These are phyloP conservation scores for Trametes versicolor DNA, from an alignment of 1,284 basidiomycete species.

Conservation along the genomic window DNA sequence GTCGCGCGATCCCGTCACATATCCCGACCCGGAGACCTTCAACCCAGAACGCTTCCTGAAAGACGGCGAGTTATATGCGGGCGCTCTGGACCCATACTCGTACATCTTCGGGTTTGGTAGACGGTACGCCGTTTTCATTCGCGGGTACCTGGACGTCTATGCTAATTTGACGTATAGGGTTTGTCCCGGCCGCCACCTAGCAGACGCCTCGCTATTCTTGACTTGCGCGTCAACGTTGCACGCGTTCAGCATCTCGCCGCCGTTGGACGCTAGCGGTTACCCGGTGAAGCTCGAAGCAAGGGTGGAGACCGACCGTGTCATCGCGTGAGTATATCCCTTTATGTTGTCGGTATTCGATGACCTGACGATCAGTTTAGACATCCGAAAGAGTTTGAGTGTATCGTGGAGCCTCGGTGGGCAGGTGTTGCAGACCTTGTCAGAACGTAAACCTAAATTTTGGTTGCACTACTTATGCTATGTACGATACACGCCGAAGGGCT, in stretches of 20 bases:
- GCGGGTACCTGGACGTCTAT: background rate
- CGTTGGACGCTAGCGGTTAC: slow-evolving; percentile 12
- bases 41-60: slow-evolving; percentile 34
- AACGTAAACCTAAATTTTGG: background rate
- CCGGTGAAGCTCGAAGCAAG: slow-evolving; percentile 10
- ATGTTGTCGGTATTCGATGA: background rate
- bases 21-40: slow-evolving; percentile 34
- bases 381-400: slow-evolving; percentile 9
- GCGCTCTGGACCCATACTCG: slow-evolving; percentile 11
- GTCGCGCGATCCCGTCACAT: slow-evolving; percentile 25
- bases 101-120: slow-evolving; percentile 27
- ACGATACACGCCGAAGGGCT: no score
- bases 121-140: slow-evolving; percentile 12
- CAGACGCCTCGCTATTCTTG: slow-evolving; percentile 23
- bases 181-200: slow-evolving; percentile 28
- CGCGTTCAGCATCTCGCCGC: slow-evolving; percentile 22
- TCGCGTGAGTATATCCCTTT: slow-evolving; percentile 9
- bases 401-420: slow-evolving; percentile 13
- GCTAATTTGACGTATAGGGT: slow-evolving; percentile 10
- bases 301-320: background rate
- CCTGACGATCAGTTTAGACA: background rate
- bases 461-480: no score
- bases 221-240: slow-evolving; percentile 19
- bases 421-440: slow-evolving; percentile 3
- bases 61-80: slow-evolving; percentile 23